These are phyloP conservation scores for Leucoagaricus sp. DNA, from an alignment of 1,284 basidiomycete genomes.

Conservation along the genomic window DNA sequence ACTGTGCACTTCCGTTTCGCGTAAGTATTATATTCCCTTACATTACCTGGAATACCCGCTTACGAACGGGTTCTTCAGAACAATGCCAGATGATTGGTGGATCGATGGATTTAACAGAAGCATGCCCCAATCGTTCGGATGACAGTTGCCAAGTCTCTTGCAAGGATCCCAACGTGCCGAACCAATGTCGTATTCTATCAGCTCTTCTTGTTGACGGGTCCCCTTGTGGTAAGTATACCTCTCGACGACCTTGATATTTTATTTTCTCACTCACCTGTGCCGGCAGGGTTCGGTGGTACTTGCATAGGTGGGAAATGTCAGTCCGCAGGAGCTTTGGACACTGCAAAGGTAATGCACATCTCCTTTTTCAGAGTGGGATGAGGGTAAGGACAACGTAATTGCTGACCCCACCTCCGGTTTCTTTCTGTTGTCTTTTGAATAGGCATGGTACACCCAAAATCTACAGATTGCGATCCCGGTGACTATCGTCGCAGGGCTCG, in stretches of 20 bases:
- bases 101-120: conserved; percentile 64
- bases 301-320: conserved; percentile 71
- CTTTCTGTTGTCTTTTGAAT: conserved; percentile 13
- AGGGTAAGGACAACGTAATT: background rate
- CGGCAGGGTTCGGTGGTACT: conserved; percentile 67
- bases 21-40: conserved; percentile 41
- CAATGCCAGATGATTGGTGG: conserved; percentile 82
- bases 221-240: conserved; percentile 64
- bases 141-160: conserved; percentile 80
- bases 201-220: conserved; percentile 83
- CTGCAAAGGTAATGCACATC: conserved; percentile 51
- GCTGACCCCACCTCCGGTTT: background rate
- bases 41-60: conserved; percentile 14
- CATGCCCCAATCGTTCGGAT: conserved; percentile 68
- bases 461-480: conserved; percentile 82
- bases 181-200: conserved; percentile 76
- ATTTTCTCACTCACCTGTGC: conserved; percentile 15
- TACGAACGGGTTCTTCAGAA: conserved; percentile 36
- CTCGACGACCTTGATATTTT: conserved; percentile 8
- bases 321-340: conserved; percentile 62
- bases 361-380: background rate
- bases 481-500: conserved; percentile 69
- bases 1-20: conserved; percentile 75
- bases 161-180: conserved; percentile 63
- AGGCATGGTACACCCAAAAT: conserved; percentile 77